Percentiles rank a stretch among this genome's conserved stretches.
Conservation (phyloP, 305 asterid species). For the Petunia hybrid region DNA sequence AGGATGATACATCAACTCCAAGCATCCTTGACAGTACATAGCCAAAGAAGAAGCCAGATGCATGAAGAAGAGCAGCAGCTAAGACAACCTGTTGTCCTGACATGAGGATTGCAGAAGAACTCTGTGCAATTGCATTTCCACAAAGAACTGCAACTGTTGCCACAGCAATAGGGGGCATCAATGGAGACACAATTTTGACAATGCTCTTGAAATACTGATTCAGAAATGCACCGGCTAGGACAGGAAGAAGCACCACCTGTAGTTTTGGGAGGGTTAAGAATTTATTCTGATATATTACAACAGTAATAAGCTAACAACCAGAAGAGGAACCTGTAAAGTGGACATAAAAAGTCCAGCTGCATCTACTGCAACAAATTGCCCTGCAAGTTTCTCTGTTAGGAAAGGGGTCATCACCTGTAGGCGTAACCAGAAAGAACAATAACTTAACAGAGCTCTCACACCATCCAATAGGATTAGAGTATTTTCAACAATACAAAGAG, state of each 20-base stretch:
- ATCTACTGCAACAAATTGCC: slow-evolving; percentile 90
- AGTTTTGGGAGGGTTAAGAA: neutral
- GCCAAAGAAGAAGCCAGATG: slow-evolving; percentile 89
- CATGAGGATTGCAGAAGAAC: slow-evolving; percentile 86
- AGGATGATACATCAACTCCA: slow-evolving; percentile 74
- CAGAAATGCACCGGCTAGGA: slow-evolving; percentile 85
- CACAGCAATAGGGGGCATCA: slow-evolving; percentile 94
- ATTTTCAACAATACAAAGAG: neutral
- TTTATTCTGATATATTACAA: neutral
- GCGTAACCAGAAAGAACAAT: slow-evolving; percentile 1
- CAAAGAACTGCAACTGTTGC: slow-evolving; percentile 92
- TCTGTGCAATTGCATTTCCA: slow-evolving; percentile 90
- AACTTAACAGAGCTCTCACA: neutral
- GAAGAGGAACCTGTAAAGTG: slow-evolving; percentile 74
- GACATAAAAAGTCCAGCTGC: slow-evolving; percentile 84
- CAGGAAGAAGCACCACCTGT: slow-evolving; percentile 95
- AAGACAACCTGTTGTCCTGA: slow-evolving; percentile 76
- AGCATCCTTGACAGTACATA: slow-evolving; percentile 72
- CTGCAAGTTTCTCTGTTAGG: slow-evolving; percentile 91
- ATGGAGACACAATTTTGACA: slow-evolving; percentile 69
- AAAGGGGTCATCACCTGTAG: slow-evolving; percentile 89
- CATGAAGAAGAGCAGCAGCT: slow-evolving; percentile 79
- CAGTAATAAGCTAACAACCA: neutral
- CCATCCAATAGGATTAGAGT: slow-evolving; percentile 11
- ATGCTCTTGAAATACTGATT: slow-evolving; percentile 76